A percentile compares a stretch with the other conserved stretches of the same genome.
phyloP scores from a whole-genome alignment of 441 rosid species.

The Pelargonium citronellum region DNA sequence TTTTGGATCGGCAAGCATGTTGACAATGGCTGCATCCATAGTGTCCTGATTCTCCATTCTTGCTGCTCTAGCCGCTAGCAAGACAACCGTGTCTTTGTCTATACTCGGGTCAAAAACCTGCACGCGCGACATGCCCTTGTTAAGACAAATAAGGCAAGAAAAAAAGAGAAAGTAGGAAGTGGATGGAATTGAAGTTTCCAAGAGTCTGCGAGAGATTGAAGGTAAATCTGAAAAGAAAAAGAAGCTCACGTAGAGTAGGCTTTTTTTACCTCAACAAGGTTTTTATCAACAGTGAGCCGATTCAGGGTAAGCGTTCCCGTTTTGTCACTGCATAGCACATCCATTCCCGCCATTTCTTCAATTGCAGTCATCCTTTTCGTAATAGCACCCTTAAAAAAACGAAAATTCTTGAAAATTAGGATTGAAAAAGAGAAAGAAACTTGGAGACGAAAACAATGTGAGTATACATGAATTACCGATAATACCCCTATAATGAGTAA shows the following conservation, averaged over 20 bases:
- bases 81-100: constrained; percentile 66
- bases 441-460: not conserved
- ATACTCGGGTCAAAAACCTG: constrained; percentile 64
- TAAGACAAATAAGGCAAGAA: too few relatives aligned
- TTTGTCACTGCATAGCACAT: constrained; percentile 93
- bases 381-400: constrained; percentile 61
- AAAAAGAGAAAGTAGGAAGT: too few relatives aligned
- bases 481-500: too few relatives aligned
- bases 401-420: constrained; percentile 6
- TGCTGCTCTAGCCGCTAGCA: constrained; percentile 92
- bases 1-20: constrained; percentile 94
- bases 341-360: constrained; percentile 99
- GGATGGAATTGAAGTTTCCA: too few relatives aligned
- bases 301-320: constrained; percentile 95
- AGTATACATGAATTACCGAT: not conserved
- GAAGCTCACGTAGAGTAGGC: not conserved
- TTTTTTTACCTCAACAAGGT: constrained; percentile 70
- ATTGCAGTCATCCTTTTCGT: constrained; percentile 98
- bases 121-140: not conserved
- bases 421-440: not conserved
- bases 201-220: too few relatives aligned
- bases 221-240: too few relatives aligned
- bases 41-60: constrained; percentile 94
- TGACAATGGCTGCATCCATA: constrained; percentile 80
- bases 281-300: constrained; percentile 81